Percentiles rank a stretch among this genome's conserved stretches.
Evolutionary conservation across 2,329 filamentous ascomycete species (phyloP).

Genomic region (Pezicula rhizophila): DNA sequence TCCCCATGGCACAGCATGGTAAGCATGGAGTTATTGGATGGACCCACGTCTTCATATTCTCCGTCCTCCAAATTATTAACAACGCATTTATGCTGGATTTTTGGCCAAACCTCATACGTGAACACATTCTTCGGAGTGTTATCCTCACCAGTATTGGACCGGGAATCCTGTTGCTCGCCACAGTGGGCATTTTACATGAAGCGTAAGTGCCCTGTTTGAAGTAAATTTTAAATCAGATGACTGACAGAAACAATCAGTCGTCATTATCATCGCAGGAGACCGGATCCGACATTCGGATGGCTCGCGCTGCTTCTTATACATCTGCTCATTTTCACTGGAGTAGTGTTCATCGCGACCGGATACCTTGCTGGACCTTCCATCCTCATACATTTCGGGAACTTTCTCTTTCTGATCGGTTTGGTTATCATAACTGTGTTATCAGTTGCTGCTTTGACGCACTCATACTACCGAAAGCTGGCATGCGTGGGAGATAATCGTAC

Average conservation of each 20-base stretch:
- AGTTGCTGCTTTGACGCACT: neutral
- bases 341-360: conserved; percentile 5
- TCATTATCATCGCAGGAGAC: conserved; percentile 12
- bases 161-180: conserved; percentile 14
- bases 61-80: conserved; percentile 30
- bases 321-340: conserved; percentile 5
- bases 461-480: conserved; percentile 1
- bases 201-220: conserved; percentile 9
- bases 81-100: conserved; percentile 24
- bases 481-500: neutral
- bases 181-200: conserved; percentile 16
- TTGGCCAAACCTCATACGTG: conserved; percentile 4
- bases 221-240: neutral
- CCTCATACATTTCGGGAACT: no score
- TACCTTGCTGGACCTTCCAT: no score
- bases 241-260: conserved; percentile 9
- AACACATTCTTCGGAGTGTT: neutral
- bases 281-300: conserved; percentile 3
- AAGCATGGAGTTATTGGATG: conserved; percentile 31
- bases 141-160: conserved; percentile 13
- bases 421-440: neutral
- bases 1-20: conserved; percentile 29
- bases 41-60: conserved; percentile 33
- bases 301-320: conserved; percentile 5
- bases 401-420: conserved; percentile 3